Percentiles rank a stretch among this genome's conserved stretches.
Conservation (phyloP, 2,329 filamentous ascomycete species). For the Emericellopsis atlantica region DNA sequence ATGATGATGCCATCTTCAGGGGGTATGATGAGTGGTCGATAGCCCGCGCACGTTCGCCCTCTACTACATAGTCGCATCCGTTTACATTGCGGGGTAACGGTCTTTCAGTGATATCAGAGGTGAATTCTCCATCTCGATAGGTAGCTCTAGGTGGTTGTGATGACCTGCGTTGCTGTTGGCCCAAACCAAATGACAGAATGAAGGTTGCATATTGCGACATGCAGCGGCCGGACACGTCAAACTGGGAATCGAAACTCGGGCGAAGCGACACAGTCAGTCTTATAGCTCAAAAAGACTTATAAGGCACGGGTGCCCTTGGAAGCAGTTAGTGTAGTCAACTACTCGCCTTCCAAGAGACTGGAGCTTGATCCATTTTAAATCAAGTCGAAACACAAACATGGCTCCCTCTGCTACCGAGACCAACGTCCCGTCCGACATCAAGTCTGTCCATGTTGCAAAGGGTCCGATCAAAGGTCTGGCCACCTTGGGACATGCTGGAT, state of each 20-base stretch:
- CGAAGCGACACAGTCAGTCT: no score
- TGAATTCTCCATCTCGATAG: no score
- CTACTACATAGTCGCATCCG: no score
- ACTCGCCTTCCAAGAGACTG: neutral
- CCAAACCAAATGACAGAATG: neutral
- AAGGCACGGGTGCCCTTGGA: neutral
- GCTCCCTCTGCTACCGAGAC: neutral
- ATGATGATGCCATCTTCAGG: neutral
- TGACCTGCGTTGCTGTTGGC: no score
- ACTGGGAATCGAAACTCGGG: neutral
- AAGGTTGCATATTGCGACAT: neutral
- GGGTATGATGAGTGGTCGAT: no score
- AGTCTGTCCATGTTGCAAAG: neutral
- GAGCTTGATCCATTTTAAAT: neutral
- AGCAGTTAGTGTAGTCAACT: neutral
- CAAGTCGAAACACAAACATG: neutral
- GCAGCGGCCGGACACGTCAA: neutral
- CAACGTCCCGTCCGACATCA: constrained; percentile 4
- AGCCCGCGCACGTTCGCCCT: no score
- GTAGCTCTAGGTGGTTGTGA: no score
- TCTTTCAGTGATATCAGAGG: no score
- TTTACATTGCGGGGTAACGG: no score
- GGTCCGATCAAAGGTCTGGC: neutral
- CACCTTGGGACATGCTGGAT: neutral
- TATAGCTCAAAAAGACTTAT: neutral